phyloP scores from a whole-genome alignment of 2,329 filamentous ascomycete species.

The Colletotrichum sidae region DNA sequence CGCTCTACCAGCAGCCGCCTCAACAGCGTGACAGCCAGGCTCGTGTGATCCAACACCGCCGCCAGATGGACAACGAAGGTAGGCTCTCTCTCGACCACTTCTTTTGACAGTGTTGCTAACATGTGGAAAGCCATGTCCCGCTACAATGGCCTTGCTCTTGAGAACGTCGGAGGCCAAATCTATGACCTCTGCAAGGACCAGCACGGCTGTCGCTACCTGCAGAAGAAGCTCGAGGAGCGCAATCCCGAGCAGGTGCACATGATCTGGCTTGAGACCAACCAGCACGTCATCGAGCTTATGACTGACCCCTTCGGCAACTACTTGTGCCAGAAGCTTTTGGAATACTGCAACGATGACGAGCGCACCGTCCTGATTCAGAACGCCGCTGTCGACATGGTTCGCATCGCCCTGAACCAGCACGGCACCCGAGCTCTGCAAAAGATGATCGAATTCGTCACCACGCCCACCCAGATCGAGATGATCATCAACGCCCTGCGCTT shows the following conservation, averaged over 20 bases:
- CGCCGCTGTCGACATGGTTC: conserved; percentile 86
- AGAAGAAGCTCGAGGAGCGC: conserved; percentile 96
- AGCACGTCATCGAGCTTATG: conserved; percentile 97
- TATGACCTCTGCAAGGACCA: conserved; percentile 96
- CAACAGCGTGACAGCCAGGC: conserved; percentile 80
- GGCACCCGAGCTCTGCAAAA: conserved; percentile 97
- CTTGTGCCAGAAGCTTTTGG: conserved; percentile 96
- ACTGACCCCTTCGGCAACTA: conserved; percentile 99
- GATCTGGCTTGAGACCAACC: conserved; percentile 94
- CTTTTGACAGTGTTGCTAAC: conserved; percentile 43
- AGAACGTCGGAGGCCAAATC: conserved; percentile 84
- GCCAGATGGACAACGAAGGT: conserved; percentile 80
- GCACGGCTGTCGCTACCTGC: conserved; percentile 94
- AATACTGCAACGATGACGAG: conserved; percentile 95
- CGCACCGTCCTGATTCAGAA: conserved; percentile 93
- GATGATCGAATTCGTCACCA: conserved; percentile 98
- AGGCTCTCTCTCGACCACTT: conserved; percentile 42
- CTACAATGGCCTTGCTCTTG: conserved; percentile 85
- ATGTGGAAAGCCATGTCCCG: conserved; percentile 72
- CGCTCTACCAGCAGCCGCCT: conserved; percentile 61
- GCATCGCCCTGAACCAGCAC: conserved; percentile 96
- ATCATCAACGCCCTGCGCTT: conserved; percentile 87
- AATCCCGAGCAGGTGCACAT: conserved; percentile 85
- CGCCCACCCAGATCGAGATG: conserved; percentile 83
- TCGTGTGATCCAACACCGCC: conserved; percentile 80